Base-by-base conservation (phyloP, 1,139 yeast species). In the Eremothecium sinecaudum region DNA sequence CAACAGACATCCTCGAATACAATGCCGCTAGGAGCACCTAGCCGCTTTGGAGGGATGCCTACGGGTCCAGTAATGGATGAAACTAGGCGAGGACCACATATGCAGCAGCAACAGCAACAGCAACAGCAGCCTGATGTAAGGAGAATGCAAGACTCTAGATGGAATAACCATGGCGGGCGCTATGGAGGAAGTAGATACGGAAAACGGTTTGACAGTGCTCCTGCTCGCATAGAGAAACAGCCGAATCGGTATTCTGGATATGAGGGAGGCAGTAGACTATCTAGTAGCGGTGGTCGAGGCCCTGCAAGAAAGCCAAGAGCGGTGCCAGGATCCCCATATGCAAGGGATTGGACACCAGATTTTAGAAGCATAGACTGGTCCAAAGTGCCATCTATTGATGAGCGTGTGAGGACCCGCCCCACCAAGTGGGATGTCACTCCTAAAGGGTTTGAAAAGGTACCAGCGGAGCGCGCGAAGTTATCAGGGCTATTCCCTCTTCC, bases 401-500 rank as follows among this genome's bases (percentile, higher is more conserved):
- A 66, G 33, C 48, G 73, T 10, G 47, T 48, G 32, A 63, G 75
- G 25, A 58, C 62, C 5, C 51, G 65, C 6, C 71, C 68, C 24
- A 66, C 81, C 0, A 61, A 68, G 35, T 86, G 95, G 95, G 94
- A 86, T 32, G 63, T 71, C 11, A 68, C 69, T 21, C 87, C 94
- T 0, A 62, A 66, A 31, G 93, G 87, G 0, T 82, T 80, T 54
- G 93, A 83, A 49, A 68, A 71, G 9, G 76, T 82, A 3, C 71
- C 83, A 2, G 81, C 92, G 0, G 84, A 77, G 44, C 67, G 81
- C 44, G 94, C 94, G 4, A 86, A 86, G 50, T 63, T 81, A 14
- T 74, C 87, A 1, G 95, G 95, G 0, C 58, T 81, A 3, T 86
- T 83, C 47, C 84, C 90, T 1, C 62, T 75, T 17, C 92, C 92